phyloP scores from a whole-genome alignment of 2,329 filamentous ascomycete species.

The Cucurbitaria berberidis region DNA sequence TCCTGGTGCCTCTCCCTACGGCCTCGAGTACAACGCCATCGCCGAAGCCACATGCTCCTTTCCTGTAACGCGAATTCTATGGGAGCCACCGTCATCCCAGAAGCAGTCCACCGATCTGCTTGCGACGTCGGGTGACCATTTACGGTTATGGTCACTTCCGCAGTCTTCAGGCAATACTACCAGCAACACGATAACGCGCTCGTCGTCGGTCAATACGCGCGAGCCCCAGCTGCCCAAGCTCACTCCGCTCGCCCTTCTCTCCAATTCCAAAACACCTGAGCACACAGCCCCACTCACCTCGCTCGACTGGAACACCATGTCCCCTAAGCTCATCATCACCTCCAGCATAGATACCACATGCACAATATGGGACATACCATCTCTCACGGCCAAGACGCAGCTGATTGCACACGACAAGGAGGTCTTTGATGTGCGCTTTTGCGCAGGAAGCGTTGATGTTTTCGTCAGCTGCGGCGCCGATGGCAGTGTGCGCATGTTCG shows the following conservation, averaged over 20 bases:
- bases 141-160: conserved; percentile 92
- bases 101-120: conserved; percentile 95
- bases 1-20: conserved; percentile 74
- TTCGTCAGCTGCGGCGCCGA: conserved; percentile 98
- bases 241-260: conserved; percentile 88
- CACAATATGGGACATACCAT: conserved; percentile 99
- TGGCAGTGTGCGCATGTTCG: conserved; percentile 98
- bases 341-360: conserved; percentile 99
- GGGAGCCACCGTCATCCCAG: conserved; percentile 93
- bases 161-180: conserved; percentile 58
- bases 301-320: conserved; percentile 97
- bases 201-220: conserved; percentile 65
- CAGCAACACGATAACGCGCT: conserved; percentile 73
- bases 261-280: conserved; percentile 97
- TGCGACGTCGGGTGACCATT: conserved; percentile 92
- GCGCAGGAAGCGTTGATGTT: conserved; percentile 96
- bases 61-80: conserved; percentile 91
- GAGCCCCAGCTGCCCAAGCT: conserved; percentile 75
- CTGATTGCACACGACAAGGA: conserved; percentile 99
- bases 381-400: conserved; percentile 95
- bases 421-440: conserved; percentile 97
- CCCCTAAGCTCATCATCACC: conserved; percentile 95
- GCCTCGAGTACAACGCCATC: conserved; percentile 88
- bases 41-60: conserved; percentile 98
- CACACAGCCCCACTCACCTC: conserved; percentile 97